A percentile compares a stretch with the other conserved stretches of the same genome.
phyloP scores from a whole-genome alignment of 164 flowering plant species.

The Liriodendron chinense region DNA sequence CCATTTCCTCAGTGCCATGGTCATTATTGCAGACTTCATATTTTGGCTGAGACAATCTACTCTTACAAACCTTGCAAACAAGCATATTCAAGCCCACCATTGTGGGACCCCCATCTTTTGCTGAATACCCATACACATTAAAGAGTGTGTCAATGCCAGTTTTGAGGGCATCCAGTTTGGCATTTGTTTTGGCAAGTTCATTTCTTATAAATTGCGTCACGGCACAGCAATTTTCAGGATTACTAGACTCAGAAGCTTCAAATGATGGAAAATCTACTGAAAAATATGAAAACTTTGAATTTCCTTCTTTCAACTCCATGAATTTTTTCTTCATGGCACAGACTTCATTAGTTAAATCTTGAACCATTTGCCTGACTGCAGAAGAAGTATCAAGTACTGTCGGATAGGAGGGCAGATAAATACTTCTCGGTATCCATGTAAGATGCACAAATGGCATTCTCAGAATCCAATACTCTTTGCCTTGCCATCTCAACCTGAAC shows the following conservation, averaged over 20 bases:
- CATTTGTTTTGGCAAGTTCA: slow-evolving; percentile 35
- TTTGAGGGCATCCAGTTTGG: slow-evolving; percentile 25
- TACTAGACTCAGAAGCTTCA: slow-evolving; percentile 4
- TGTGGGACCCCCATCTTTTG: slow-evolving; percentile 9
- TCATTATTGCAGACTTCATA: neutral
- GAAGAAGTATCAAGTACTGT: slow-evolving; percentile 16
- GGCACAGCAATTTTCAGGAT: slow-evolving; percentile 15
- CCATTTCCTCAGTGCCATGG: neutral
- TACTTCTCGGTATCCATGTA: slow-evolving; percentile 28
- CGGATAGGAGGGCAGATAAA: slow-evolving; percentile 20
- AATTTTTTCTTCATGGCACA: slow-evolving; percentile 22
- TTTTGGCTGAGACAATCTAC: neutral
- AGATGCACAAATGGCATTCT: slow-evolving; percentile 23
- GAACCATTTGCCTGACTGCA: slow-evolving; percentile 18
- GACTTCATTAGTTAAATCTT: slow-evolving; percentile 23
- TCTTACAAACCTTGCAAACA: neutral
- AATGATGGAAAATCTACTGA: slow-evolving; percentile 8
- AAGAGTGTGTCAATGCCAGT: slow-evolving; percentile 16
- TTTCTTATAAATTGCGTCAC: slow-evolving; percentile 25
- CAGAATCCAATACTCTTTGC: slow-evolving; percentile 25
- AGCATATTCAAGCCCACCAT: slow-evolving; percentile 4
- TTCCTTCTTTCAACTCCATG: slow-evolving; percentile 14
- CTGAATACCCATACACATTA: slow-evolving; percentile 3
- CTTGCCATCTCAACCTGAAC: slow-evolving; percentile 27
- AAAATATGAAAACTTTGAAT: neutral